Percentiles rank a stretch among this genome's conserved stretches.
Conservation (phyloP, 306 rosid species). For the Parietaria judaica region DNA sequence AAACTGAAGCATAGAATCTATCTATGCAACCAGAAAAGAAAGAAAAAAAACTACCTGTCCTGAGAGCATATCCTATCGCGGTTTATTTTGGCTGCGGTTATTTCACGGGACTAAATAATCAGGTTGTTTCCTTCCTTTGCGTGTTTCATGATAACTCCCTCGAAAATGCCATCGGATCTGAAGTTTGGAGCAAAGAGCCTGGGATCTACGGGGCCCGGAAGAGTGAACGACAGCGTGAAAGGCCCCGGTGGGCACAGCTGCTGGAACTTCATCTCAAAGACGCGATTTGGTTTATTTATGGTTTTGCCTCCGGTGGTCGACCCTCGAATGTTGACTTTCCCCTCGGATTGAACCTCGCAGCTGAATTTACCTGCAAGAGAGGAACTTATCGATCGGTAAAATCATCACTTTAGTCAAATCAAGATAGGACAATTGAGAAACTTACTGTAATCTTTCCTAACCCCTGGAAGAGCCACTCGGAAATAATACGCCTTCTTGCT, state of each 20-base stretch:
- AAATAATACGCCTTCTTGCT: slow-evolving; percentile 52
- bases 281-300: slow-evolving; percentile 44
- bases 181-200: slow-evolving; percentile 67
- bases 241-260: slow-evolving; percentile 59
- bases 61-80: too few species aligned
- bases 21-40: too few species aligned
- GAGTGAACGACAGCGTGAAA: slow-evolving; percentile 58
- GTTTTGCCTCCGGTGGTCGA: slow-evolving; percentile 40
- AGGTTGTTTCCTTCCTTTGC: not conserved
- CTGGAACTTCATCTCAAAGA: slow-evolving; percentile 41
- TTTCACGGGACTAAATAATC: not conserved
- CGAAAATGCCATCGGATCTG: slow-evolving; percentile 58
- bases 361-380: slow-evolving; percentile 45
- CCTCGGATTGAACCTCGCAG: slow-evolving; percentile 61
- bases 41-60: too few species aligned
- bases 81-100: not conserved
- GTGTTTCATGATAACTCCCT: slow-evolving; percentile 51
- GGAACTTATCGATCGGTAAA: not conserved
- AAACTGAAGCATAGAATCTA: too few species aligned
- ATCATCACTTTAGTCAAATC: too few species aligned
- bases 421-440: slow-evolving; percentile 8
- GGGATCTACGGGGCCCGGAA: slow-evolving; percentile 81
- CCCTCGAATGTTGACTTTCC: slow-evolving; percentile 59
- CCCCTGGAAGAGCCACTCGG: slow-evolving; percentile 65
- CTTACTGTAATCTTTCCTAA: slow-evolving; percentile 47